Percentiles rank a stretch among this genome's conserved stretches.
phyloP scores from a whole-genome alignment of 2,329 filamentous ascomycete genomes.

The Venturia aucupariae region DNA sequence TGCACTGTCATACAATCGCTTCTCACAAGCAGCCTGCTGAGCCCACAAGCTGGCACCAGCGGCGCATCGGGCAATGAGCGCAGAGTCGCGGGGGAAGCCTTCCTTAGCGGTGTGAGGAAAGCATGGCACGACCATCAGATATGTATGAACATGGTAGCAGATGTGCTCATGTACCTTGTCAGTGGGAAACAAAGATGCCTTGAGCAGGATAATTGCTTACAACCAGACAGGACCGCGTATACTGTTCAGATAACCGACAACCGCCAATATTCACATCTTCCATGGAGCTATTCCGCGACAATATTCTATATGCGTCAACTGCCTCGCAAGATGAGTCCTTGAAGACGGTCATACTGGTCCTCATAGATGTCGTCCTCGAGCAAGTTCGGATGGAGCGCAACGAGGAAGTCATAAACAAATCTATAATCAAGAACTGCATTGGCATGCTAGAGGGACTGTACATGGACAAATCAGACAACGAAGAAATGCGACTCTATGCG shows the following conservation, averaged over 20 bases:
- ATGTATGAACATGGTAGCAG: slow-evolving; percentile 93
- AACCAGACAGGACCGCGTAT: slow-evolving; percentile 60
- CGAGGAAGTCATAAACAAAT: slow-evolving; percentile 79
- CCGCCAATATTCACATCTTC: slow-evolving; percentile 75
- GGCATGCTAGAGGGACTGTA: slow-evolving; percentile 88
- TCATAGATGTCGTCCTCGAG: slow-evolving; percentile 63
- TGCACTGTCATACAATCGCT: slow-evolving; percentile 53
- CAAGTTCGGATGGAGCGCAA: slow-evolving; percentile 88
- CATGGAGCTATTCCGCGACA: slow-evolving; percentile 81
- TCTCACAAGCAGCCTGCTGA: slow-evolving; percentile 47
- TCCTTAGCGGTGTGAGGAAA: slow-evolving; percentile 64
- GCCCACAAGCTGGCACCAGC: slow-evolving; percentile 45
- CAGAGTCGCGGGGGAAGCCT: slow-evolving; percentile 70
- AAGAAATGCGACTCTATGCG: slow-evolving; percentile 73
- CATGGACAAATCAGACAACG: slow-evolving; percentile 67
- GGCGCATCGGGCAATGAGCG: slow-evolving; percentile 65
- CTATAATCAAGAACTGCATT: slow-evolving; percentile 70
- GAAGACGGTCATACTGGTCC: slow-evolving; percentile 2
- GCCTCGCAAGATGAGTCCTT: not conserved
- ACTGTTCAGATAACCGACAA: slow-evolving; percentile 60
- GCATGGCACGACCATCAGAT: slow-evolving; percentile 85
- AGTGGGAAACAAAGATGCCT: slow-evolving; percentile 19
- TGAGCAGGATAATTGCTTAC: not conserved
- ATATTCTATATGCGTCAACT: slow-evolving; percentile 55
- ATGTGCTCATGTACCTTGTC: slow-evolving; percentile 92